Percentiles rank a stretch among this genome's conserved stretches.
These are phyloP conservation scores for Eragrostis curvula DNA, from an alignment of 176 grass and related monocot species.

Conservation along the genomic window DNA sequence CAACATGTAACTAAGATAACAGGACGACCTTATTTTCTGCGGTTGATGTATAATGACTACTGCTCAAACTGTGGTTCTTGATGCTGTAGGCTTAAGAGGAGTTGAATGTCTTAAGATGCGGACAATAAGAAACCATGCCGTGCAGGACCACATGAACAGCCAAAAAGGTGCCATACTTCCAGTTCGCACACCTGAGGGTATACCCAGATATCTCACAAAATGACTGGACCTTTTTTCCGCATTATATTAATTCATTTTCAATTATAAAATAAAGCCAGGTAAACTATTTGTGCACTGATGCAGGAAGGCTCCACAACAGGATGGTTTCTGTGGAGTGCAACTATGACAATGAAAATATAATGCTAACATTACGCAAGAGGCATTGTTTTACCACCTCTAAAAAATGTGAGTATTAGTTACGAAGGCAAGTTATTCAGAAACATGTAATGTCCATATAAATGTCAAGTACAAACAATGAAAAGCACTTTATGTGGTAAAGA, in stretches of 20 bases:
- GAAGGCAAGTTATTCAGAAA: not conserved
- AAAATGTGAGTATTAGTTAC: constrained; percentile 48
- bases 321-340: constrained; percentile 46
- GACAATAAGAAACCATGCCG: constrained; percentile 31
- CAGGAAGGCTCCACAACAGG: constrained; percentile 59
- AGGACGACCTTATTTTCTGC: constrained; percentile 2
- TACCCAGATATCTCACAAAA: not conserved
- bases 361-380: constrained; percentile 58
- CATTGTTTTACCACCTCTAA: constrained; percentile 48
- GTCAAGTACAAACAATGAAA: not conserved
- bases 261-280: not conserved
- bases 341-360: constrained; percentile 39
- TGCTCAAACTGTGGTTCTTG: constrained; percentile 6
- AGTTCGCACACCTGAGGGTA: constrained; percentile 50
- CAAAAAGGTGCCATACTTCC: constrained; percentile 43
- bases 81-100: constrained; percentile 58
- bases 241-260: constrained; percentile 16
- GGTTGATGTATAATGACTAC: constrained; percentile 11
- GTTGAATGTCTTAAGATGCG: constrained; percentile 52
- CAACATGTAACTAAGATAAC: constrained; percentile 63
- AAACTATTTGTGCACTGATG: constrained; percentile 16
- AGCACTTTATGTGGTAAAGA: not conserved
- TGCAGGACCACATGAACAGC: constrained; percentile 39
- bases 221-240: not conserved
- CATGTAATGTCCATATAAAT: not conserved